A percentile compares a stretch with the other conserved stretches of the same genome.
Evolutionary conservation across 2,329 filamentous ascomycete genomes (phyloP).

Genomic region (Orbilia javanica): DNA sequence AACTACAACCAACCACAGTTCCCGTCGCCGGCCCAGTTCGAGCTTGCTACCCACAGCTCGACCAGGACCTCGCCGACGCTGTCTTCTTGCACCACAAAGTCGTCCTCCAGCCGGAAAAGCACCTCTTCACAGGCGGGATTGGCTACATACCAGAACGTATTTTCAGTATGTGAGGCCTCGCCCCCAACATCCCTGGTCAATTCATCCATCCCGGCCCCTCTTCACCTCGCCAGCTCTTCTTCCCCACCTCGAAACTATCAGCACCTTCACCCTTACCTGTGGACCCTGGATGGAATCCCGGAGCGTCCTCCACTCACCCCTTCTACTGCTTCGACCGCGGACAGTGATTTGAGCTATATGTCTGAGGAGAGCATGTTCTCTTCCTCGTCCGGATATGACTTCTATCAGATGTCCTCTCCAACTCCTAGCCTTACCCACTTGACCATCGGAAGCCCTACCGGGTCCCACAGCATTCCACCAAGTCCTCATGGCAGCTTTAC

Average conservation of each 20-base stretch:
- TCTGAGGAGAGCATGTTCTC: slow-evolving; percentile 70
- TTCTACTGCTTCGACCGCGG: slow-evolving; percentile 54
- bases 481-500: slow-evolving; percentile 58
- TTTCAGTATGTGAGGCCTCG: slow-evolving; percentile 59
- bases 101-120: slow-evolving; percentile 53
- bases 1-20: slow-evolving; percentile 60
- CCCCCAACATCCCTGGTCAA: slow-evolving; percentile 57
- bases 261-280: slow-evolving; percentile 55
- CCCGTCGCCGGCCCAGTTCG: slow-evolving; percentile 61
- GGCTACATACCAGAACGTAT: slow-evolving; percentile 58
- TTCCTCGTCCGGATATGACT: slow-evolving; percentile 76
- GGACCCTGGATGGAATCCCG: slow-evolving; percentile 61
- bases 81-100: slow-evolving; percentile 54
- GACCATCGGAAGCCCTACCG: slow-evolving; percentile 54
- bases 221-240: slow-evolving; percentile 57
- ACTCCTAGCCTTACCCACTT: slow-evolving; percentile 62
- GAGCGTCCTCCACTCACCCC: slow-evolving; percentile 60
- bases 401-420: slow-evolving; percentile 69
- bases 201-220: slow-evolving; percentile 56
- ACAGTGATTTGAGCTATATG: slow-evolving; percentile 57
- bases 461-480: slow-evolving; percentile 53
- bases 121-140: slow-evolving; percentile 56
- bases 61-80: slow-evolving; percentile 54
- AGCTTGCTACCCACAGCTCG: slow-evolving; percentile 59
- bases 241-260: slow-evolving; percentile 56